Evolutionary conservation across 305 asterid species (phyloP).

Genomic region (Caryopteris hybrid): DNA sequence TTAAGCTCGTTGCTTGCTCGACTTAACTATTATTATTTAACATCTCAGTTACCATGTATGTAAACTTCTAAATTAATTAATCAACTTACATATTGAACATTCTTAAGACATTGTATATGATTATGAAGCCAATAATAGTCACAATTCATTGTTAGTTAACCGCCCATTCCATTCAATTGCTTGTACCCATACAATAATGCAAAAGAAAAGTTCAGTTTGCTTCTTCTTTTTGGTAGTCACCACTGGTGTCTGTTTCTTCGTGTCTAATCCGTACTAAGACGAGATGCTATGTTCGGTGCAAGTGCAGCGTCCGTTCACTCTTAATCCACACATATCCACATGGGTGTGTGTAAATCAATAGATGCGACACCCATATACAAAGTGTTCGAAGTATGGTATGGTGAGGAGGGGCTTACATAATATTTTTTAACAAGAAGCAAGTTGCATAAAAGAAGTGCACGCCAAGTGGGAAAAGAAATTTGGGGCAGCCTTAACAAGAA

Average conservation of each 20-base stretch:
- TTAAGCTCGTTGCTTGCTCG: no score
- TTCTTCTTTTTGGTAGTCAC: constrained; percentile 16
- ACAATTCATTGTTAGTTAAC: constrained; percentile 10
- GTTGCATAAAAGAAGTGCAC: constrained; percentile 18
- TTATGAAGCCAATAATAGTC: neutral
- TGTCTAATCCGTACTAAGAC: neutral
- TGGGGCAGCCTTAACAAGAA: constrained; percentile 17
- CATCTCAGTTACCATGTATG: no score
- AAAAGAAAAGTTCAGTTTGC: constrained; percentile 4
- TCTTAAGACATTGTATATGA: no score
- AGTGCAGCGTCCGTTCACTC: no score
- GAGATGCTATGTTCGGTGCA: no score
- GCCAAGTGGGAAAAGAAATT: constrained; percentile 7
- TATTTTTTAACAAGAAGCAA: constrained; percentile 8
- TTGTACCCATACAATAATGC: constrained; percentile 3
- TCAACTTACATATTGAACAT: no score
- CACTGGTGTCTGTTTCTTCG: constrained; percentile 27
- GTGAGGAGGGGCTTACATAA: neutral
- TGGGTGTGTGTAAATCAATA: neutral
- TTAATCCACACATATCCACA: neutral
- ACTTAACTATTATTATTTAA: no score
- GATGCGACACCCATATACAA: no score
- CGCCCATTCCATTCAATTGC: constrained; percentile 16
- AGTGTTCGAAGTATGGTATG: neutral
- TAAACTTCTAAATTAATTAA: neutral